Conservation (phyloP, 805 yeast species). For the Lachancea mirantina region DNA sequence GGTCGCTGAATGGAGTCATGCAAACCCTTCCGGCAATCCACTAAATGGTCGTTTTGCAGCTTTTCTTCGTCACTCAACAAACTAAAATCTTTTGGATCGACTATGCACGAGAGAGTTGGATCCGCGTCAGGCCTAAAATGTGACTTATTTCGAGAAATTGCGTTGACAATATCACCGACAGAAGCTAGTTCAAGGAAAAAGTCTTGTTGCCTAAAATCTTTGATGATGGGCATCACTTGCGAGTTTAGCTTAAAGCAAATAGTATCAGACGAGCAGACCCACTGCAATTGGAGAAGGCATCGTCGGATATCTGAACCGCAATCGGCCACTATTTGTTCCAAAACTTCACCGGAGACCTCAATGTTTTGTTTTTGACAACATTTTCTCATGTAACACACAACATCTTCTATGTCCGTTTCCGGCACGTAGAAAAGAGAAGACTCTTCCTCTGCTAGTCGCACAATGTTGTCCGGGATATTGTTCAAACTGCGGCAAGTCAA, state of each 20-base stretch:
- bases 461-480: constrained; percentile 42
- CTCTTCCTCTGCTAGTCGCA: constrained; percentile 40
- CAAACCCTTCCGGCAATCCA: constrained; percentile 23
- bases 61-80: constrained; percentile 15
- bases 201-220: too few species aligned
- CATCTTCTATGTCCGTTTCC: constrained; percentile 15
- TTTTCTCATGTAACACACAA: constrained; percentile 33
- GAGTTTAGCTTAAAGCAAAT: background rate
- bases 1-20: constrained; percentile 12
- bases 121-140: constrained; percentile 19
- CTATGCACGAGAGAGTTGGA: constrained; percentile 11
- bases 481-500: constrained; percentile 50
- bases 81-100: constrained; percentile 3
- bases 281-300: constrained; percentile 41
- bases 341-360: constrained; percentile 27
- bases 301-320: constrained; percentile 40
- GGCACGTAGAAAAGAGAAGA: constrained; percentile 33
- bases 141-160: constrained; percentile 14
- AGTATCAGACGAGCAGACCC: constrained; percentile 7
- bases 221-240: background rate
- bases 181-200: too few species aligned
- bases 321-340: constrained; percentile 26
- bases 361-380: constrained; percentile 27
- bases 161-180: constrained; percentile 14
- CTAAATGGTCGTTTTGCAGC: constrained; percentile 21